Conservation (phyloP, 1,139 yeast species). For the Hyphopichia khmerensis region DNA sequence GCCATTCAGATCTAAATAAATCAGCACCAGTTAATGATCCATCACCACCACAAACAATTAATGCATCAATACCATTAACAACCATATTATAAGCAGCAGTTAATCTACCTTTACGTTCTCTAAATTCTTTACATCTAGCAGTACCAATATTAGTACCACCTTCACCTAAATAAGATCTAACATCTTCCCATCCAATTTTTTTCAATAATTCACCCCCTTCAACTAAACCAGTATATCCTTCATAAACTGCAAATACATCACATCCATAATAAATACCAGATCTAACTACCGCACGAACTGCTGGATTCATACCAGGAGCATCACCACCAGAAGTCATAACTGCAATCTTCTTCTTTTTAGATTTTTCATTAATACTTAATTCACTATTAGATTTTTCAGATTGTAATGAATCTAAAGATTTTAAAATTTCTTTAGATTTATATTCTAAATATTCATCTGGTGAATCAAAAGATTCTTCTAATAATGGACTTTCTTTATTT, state of each 20-base stretch:
- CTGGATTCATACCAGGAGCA: constrained; percentile 98
- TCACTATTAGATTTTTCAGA: not conserved
- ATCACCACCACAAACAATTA: constrained; percentile 98
- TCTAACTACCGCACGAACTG: constrained; percentile 90
- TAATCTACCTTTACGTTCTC: constrained; percentile 81
- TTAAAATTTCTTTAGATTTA: constrained; percentile 17
- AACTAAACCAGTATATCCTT: constrained; percentile 93
- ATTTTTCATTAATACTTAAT: constrained; percentile 1
- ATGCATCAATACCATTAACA: constrained; percentile 87
- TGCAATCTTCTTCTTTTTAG: constrained; percentile 62
- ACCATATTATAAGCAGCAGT: constrained; percentile 82
- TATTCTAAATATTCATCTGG: constrained; percentile 28
- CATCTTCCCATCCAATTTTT: constrained; percentile 88
- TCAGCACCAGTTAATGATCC: constrained; percentile 98
- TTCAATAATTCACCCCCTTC: constrained; percentile 76
- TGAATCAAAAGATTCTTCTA: constrained; percentile 24
- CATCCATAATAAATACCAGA: constrained; percentile 88
- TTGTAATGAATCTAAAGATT: constrained; percentile 1
- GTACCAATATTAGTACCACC: constrained; percentile 98
- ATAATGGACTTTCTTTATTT: constrained; percentile 29
- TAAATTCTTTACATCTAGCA: constrained; percentile 85
- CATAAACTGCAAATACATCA: constrained; percentile 90
- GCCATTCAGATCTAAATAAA: constrained; percentile 92
- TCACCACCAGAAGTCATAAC: constrained; percentile 99
- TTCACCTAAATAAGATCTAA: constrained; percentile 82